Percentiles rank a stretch among this genome's conserved stretches.
phyloP scores from a whole-genome alignment of 2,329 filamentous ascomycete genomes.

The Fusarium nanum region DNA sequence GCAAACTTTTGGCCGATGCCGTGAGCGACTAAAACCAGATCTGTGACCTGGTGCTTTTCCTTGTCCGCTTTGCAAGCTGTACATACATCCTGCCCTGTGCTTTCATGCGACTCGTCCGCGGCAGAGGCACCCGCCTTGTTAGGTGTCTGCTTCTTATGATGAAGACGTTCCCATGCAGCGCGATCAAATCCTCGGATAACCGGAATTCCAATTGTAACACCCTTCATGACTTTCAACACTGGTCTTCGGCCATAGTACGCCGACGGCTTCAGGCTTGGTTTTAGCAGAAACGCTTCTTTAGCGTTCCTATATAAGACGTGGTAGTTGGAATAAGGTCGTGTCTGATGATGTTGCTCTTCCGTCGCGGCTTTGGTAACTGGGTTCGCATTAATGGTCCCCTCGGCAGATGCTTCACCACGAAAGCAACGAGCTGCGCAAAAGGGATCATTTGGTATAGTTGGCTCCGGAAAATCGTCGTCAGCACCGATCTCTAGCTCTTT shows the following conservation, averaged over 20 bases:
- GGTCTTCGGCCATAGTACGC: conserved; percentile 85
- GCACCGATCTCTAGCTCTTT: conserved; percentile 55
- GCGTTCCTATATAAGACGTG: conserved; percentile 89
- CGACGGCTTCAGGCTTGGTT: conserved; percentile 86
- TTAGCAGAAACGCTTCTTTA: conserved; percentile 83
- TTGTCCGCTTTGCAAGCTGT: conserved; percentile 72
- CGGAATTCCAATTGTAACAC: conserved; percentile 82
- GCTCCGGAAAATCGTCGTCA: conserved; percentile 47
- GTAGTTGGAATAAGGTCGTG: conserved; percentile 75
- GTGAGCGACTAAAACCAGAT: conserved; percentile 90
- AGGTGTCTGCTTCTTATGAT: conserved; percentile 60
- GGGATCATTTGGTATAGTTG: conserved; percentile 63
- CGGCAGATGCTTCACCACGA: conserved; percentile 67
- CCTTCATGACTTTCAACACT: conserved; percentile 85
- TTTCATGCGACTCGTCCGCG: conserved; percentile 48
- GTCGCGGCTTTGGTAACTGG: conserved; percentile 50
- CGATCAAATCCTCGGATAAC: conserved; percentile 92
- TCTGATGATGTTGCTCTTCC: conserved; percentile 54
- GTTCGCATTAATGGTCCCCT: conserved; percentile 59
- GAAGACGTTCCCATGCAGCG: conserved; percentile 77
- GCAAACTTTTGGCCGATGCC: conserved; percentile 97
- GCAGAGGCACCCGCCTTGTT: conserved; percentile 46
- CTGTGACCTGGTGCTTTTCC: conserved; percentile 77
- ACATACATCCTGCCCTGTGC: conserved; percentile 54
- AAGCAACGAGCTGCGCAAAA: conserved; percentile 72